Conservation (phyloP, 805 yeast genomes). For the Metschnikowia bowlesiae region DNA sequence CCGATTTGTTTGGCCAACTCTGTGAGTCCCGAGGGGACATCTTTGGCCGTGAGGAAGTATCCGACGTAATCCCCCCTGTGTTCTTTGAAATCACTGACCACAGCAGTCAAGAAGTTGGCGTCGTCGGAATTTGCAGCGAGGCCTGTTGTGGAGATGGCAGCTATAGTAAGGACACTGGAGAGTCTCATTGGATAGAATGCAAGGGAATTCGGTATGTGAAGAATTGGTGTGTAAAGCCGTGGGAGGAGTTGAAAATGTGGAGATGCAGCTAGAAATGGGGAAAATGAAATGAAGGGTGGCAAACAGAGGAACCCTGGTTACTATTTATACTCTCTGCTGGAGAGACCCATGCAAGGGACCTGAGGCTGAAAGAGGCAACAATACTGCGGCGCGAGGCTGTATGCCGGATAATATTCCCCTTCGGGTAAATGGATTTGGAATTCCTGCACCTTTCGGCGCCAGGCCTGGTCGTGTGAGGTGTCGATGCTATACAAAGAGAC, state of each 20-base stretch:
- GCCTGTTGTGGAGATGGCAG: constrained; percentile 6
- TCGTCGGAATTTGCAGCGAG: constrained; percentile 8
- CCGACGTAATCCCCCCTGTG: constrained; percentile 29
- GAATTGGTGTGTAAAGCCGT: no score
- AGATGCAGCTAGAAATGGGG: background rate
- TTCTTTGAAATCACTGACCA: constrained; percentile 31
- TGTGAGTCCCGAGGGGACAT: constrained; percentile 28
- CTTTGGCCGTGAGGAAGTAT: constrained; percentile 24
- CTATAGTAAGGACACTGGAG: constrained; percentile 10
- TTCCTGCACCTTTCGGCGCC: background rate
- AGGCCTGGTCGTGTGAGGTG: no score
- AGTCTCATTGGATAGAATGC: constrained; percentile 17
- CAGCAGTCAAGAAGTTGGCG: constrained; percentile 30
- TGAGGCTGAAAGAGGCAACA: background rate
- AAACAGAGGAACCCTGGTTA: background rate
- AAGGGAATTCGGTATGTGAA: background rate
- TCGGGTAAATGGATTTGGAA: background rate
- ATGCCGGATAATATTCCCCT: background rate
- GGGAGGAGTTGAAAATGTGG: no score
- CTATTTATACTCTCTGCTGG: background rate
- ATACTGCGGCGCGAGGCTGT: background rate
- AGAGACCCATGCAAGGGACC: background rate
- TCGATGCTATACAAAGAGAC: background rate
- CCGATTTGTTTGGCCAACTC: constrained; percentile 26
- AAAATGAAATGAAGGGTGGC: background rate